These are phyloP conservation scores for Tetrastigma voinierianum DNA, from an alignment of 164 flowering plant species.

Conservation along the genomic window DNA sequence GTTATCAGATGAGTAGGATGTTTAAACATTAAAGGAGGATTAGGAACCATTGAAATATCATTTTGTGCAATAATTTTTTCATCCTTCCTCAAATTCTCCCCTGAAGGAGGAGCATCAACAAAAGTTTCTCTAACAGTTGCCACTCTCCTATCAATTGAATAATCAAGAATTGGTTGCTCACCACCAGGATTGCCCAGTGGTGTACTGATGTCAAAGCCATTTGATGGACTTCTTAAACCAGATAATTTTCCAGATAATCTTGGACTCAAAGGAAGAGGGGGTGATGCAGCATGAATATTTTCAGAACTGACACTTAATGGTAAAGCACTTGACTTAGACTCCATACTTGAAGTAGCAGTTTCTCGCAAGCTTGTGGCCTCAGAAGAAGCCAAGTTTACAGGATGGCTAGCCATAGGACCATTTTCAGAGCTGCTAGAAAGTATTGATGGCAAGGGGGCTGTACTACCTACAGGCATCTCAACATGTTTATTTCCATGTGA, in stretches of 20 bases:
- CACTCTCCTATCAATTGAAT: constrained; percentile 47
- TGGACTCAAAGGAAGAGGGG: constrained; percentile 64
- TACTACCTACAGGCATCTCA: constrained; percentile 28
- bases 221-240: constrained; percentile 43
- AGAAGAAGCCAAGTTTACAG: constrained; percentile 27
- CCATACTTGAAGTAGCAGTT: constrained; percentile 25
- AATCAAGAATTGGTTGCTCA: constrained; percentile 48
- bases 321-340: constrained; percentile 32
- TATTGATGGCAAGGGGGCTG: constrained; percentile 22
- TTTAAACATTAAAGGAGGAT: constrained; percentile 45
- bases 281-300: constrained; percentile 29
- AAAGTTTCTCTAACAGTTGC: constrained; percentile 29
- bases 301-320: constrained; percentile 27
- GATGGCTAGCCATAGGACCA: constrained; percentile 28
- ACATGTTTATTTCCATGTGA: constrained; percentile 27
- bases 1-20: constrained; percentile 83
- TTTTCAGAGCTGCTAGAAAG: constrained; percentile 30
- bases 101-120: constrained; percentile 35
- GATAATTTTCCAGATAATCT: constrained; percentile 49
- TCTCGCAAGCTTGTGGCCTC: constrained; percentile 35
- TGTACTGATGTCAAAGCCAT: constrained; percentile 38
- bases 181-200: constrained; percentile 35
- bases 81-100: constrained; percentile 36
- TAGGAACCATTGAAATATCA: constrained; percentile 36
- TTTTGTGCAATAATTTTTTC: constrained; percentile 34